Conservation (phyloP, 2,329 filamentous ascomycete genomes). For the Aspergillus pseudoglaucus region DNA sequence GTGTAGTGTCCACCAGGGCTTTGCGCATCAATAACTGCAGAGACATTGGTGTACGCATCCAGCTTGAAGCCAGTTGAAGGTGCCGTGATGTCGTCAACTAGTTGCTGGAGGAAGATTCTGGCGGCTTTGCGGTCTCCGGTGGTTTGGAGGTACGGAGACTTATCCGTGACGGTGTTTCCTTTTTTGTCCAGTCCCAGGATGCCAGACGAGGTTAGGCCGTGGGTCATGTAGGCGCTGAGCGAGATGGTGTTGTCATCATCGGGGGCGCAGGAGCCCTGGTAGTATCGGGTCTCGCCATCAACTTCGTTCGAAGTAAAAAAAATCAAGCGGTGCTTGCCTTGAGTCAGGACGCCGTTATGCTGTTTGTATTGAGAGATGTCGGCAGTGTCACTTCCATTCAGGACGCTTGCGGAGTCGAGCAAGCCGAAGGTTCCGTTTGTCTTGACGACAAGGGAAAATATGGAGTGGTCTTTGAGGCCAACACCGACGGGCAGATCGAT, state of each 20-base stretch:
- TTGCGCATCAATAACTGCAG: conserved; percentile 24
- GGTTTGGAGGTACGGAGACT: conserved; percentile 20
- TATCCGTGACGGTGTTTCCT: conserved; percentile 20
- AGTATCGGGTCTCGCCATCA: conserved; percentile 20
- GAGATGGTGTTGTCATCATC: conserved; percentile 10
- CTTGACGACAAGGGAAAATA: conserved; percentile 14
- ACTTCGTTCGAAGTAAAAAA: conserved; percentile 22
- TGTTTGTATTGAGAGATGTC: conserved; percentile 20
- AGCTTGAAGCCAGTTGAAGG: conserved; percentile 16
- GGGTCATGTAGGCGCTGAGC: conserved; percentile 22
- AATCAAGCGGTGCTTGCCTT: conserved; percentile 21
- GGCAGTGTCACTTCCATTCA: conserved; percentile 12
- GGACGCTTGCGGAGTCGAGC: conserved; percentile 11
- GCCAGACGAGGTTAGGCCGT: conserved; percentile 21
- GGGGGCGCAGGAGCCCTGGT: conserved; percentile 19
- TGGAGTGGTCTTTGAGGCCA: conserved; percentile 42
- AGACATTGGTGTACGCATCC: conserved; percentile 15
- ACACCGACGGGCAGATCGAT: conserved; percentile 48
- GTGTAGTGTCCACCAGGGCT: conserved; percentile 43
- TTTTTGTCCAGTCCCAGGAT: conserved; percentile 16
- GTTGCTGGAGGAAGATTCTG: conserved; percentile 13
- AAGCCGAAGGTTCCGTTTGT: conserved; percentile 14
- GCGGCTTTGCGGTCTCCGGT: conserved; percentile 16
- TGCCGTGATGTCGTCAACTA: conserved; percentile 16
- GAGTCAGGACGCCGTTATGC: conserved; percentile 13